Base-by-base conservation (phyloP, 176 grass and related monocot species). In the Carex parvula region DNA sequence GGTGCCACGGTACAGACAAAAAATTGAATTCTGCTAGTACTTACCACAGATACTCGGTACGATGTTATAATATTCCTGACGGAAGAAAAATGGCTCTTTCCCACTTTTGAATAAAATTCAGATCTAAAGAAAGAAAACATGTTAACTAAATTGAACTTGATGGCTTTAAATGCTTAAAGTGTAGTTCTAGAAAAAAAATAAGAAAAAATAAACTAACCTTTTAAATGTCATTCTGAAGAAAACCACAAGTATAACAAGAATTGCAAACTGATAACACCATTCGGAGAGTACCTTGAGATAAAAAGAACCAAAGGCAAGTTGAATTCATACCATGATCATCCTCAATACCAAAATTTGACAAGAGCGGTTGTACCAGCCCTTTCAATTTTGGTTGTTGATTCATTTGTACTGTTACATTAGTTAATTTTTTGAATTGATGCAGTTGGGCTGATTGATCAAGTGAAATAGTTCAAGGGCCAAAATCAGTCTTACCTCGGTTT, bases 21-120 rank as follows among this genome's bases (percentile, higher is more conserved):
- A 56, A n/a, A 29, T 26, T 81, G 42, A 68, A 84, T 44, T 55
- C 81, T 33, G 46, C 18, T 81, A 66, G 42, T 71, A 56, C 80
- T 72, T 90, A 98, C 96, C 89, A 98, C 91, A 60, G 87, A 98
- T 39, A 98, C 92, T 89, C 92, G 73, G 46, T 95, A 98, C 30
- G 96, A 98, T 62, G 96, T 93, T 81, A 98, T 83, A 60, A 86
- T 84, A 81, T 81, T 57, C 82, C 88, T 83, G 18, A 95, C 65
- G 12, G 86, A 89, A 89, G 88, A 77, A 33, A 76, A 63, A 13
- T 87, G 72, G 24, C 81, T 84, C 35, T 65, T 55, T 80, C 55
- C 71, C 80, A 18, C 82, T 84, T 85, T 90, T 62, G 52, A 81
- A 89, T 83, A 46, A 83, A 44, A 39, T 39, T 78, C 80, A 86